Conservation (phyloP, 2,329 filamentous ascomycete species). For the Pestalotiopsis sp. region DNA sequence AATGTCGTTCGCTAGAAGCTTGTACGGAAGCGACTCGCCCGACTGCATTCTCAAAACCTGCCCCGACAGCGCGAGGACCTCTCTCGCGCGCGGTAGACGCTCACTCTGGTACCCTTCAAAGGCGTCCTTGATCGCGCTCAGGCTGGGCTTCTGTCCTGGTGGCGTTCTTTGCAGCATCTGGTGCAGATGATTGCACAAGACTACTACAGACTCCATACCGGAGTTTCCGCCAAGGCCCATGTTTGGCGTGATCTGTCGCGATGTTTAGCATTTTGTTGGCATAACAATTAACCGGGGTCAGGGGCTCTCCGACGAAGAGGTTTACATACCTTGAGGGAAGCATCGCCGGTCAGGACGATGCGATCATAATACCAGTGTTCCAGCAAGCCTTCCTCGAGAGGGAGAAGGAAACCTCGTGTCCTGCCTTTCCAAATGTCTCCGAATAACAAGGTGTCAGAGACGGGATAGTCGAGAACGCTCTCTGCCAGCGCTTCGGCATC, state of each 20-base stretch:
- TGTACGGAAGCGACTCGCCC: not conserved
- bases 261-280: not conserved
- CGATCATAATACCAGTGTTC: conserved; percentile 35
- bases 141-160: conserved; percentile 3
- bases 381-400: conserved; percentile 36
- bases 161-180: not conserved
- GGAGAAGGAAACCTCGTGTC: conserved; percentile 25
- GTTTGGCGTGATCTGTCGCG: conserved; percentile 3
- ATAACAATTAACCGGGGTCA: not conserved
- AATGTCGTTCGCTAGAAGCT: no score
- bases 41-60: conserved; percentile 1
- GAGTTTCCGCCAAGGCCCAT: conserved; percentile 13
- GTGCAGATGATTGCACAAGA: conserved; percentile 9
- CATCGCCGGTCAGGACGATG: conserved; percentile 38
- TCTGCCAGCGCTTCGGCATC: conserved; percentile 28
- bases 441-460: conserved; percentile 28
- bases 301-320: not conserved
- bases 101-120: not conserved
- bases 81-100: not conserved
- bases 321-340: conserved; percentile 37
- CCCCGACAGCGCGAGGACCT: not conserved
- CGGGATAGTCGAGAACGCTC: conserved; percentile 22
- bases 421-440: conserved; percentile 29
- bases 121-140: not conserved
- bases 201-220: conserved; percentile 7